Percentiles rank a stretch among this genome's conserved stretches.
Conservation (phyloP, 495 filamentous ascomycete species). For the Penicillium canariense region DNA sequence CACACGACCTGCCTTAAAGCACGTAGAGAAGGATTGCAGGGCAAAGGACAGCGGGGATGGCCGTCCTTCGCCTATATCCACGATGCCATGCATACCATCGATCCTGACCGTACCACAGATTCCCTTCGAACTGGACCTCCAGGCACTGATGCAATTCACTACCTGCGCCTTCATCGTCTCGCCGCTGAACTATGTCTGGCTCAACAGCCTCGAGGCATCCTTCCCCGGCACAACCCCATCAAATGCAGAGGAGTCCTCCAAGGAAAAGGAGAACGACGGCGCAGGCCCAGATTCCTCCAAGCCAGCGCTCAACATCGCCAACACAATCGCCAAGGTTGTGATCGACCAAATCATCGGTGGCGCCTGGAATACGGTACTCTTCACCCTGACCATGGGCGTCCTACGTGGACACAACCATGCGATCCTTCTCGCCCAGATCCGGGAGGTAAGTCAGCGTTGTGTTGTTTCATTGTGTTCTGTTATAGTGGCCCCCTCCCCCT, state of each 20-base stretch:
- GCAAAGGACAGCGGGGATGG: background rate
- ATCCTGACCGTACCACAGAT: conserved; percentile 14
- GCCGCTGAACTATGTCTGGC: conserved; percentile 82
- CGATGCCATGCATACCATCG: background rate
- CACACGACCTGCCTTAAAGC: too few species aligned
- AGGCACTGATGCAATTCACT: conserved; percentile 68
- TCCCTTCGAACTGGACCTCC: conserved; percentile 49
- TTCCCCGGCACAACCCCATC: conserved; percentile 45
- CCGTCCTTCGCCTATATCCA: background rate
- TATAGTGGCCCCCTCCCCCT: background rate
- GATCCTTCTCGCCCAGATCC: conserved; percentile 29
- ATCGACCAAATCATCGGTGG: conserved; percentile 80
- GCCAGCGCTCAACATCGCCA: conserved; percentile 53
- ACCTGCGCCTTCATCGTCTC: conserved; percentile 66
- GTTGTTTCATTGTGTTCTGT: background rate
- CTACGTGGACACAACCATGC: conserved; percentile 38
- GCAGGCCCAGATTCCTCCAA: background rate
- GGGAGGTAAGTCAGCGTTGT: conserved; percentile 26
- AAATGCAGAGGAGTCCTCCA: conserved; percentile 19
- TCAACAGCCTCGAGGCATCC: conserved; percentile 48
- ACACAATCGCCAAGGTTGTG: conserved; percentile 71
- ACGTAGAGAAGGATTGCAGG: too few species aligned
- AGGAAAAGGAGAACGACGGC: conserved; percentile 15
- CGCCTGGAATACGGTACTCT: conserved; percentile 67
- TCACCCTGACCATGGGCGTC: conserved; percentile 53